These are phyloP conservation scores for Pythium inflatum DNA, from an alignment of 352 stramenopile genomes.

Conservation along the genomic window DNA sequence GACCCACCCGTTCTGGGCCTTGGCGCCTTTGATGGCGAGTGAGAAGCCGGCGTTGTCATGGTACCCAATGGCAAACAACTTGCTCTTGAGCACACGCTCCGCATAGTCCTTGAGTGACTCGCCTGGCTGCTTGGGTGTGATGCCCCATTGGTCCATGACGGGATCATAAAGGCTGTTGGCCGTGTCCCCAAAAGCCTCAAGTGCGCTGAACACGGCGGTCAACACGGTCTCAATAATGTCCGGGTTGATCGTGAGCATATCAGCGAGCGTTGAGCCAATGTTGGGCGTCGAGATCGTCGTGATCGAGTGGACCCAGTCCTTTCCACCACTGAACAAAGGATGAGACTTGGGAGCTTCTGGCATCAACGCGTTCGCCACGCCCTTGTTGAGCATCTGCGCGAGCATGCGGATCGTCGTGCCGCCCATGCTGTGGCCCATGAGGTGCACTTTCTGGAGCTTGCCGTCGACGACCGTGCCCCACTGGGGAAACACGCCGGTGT, in stretches of 20 bases:
- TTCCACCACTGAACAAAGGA: conserved; percentile 15
- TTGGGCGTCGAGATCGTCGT: conserved; percentile 26
- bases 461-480: conserved; percentile 59
- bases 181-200: background rate
- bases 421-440: conserved; percentile 82
- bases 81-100: conserved; percentile 14
- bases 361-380: conserved; percentile 44
- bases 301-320: conserved; percentile 20
- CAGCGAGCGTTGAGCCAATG: conserved; percentile 22
- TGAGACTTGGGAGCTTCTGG: conserved; percentile 35
- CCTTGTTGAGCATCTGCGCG: conserved; percentile 57
- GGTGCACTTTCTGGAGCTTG: conserved; percentile 65
- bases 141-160: conserved; percentile 26
- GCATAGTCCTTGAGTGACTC: conserved; percentile 16
- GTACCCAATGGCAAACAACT: conserved; percentile 44
- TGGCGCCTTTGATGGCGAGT: conserved; percentile 38
- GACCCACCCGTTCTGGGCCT: conserved; percentile 49
- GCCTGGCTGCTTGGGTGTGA: conserved; percentile 4
- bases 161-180: conserved; percentile 8
- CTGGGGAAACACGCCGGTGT: conserved; percentile 56
- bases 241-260: background rate
- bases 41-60: conserved; percentile 46
- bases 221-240: background rate
- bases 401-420: conserved; percentile 81
- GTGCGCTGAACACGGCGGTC: background rate